Conservation (phyloP, 768 basidiomycete species). For the Termitomyces sp. region DNA sequence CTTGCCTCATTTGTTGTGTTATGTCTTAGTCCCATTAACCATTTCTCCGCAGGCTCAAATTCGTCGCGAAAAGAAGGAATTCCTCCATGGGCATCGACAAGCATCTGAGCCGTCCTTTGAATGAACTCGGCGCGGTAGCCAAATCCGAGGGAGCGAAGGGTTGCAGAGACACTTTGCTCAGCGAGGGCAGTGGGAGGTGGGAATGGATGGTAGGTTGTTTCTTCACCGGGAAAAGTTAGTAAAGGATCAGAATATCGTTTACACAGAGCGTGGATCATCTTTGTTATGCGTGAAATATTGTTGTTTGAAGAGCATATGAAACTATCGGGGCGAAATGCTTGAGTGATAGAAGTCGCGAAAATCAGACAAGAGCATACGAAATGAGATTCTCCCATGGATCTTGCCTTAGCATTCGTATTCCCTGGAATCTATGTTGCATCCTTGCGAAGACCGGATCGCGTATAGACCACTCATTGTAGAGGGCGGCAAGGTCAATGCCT, state of each 20-base stretch:
- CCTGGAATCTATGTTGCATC: constrained; percentile 59
- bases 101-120: constrained; percentile 74
- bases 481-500: constrained; percentile 56
- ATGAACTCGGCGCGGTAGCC: constrained; percentile 95
- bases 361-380: constrained; percentile 55
- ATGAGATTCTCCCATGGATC: constrained; percentile 96
- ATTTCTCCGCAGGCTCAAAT: constrained; percentile 50
- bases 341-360: not conserved
- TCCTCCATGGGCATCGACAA: constrained; percentile 49
- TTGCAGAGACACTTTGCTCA: constrained; percentile 47
- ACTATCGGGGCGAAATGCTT: constrained; percentile 31
- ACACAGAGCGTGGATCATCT: constrained; percentile 86
- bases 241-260: constrained; percentile 68
- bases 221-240: constrained; percentile 38
- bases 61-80: constrained; percentile 13
- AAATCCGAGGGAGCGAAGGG: constrained; percentile 81
- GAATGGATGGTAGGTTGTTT: constrained; percentile 67
- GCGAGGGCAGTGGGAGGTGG: constrained; percentile 72
- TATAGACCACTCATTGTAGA: constrained; percentile 74
- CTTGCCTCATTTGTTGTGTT: constrained; percentile 54
- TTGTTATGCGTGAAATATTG: constrained; percentile 90
- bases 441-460: constrained; percentile 72
- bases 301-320: constrained; percentile 99
- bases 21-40: constrained; percentile 50
- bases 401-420: constrained; percentile 84